phyloP scores from a whole-genome alignment of 1,139 yeast species.

The Blastobotrys apis region DNA sequence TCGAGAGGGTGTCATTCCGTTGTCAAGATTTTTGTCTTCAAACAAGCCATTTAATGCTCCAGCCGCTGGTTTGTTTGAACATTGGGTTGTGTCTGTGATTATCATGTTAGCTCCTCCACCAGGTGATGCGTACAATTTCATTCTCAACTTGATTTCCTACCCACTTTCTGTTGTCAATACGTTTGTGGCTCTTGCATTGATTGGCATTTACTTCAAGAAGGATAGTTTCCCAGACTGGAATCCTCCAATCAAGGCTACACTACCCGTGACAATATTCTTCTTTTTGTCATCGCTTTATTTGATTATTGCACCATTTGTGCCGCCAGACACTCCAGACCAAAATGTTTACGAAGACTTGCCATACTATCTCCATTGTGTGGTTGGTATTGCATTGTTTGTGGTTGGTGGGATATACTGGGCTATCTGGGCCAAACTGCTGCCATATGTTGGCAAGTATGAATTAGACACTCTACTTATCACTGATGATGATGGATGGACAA shows the following conservation, averaged over 20 bases:
- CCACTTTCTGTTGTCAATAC: slow-evolving; percentile 70
- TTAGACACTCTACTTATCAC: slow-evolving; percentile 56
- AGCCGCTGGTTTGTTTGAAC: slow-evolving; percentile 51
- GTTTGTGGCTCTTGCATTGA: slow-evolving; percentile 66
- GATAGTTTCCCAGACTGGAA: slow-evolving; percentile 56
- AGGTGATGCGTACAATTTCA: slow-evolving; percentile 75
- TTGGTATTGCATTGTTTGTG: slow-evolving; percentile 73
- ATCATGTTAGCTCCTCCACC: slow-evolving; percentile 65
- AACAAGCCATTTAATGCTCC: slow-evolving; percentile 54
- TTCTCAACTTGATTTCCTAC: slow-evolving; percentile 69
- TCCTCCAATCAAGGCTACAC: slow-evolving; percentile 68
- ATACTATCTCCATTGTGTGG: slow-evolving; percentile 78
- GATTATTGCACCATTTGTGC: slow-evolving; percentile 76
- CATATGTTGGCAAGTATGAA: slow-evolving; percentile 54
- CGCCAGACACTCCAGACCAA: slow-evolving; percentile 59
- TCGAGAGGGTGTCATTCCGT: slow-evolving; percentile 67
- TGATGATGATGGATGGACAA: slow-evolving; percentile 74
- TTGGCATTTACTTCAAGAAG: slow-evolving; percentile 55
- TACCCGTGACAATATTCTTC: slow-evolving; percentile 62
- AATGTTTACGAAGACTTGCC: slow-evolving; percentile 64
- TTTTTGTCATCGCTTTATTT: slow-evolving; percentile 64
- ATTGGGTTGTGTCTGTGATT: slow-evolving; percentile 49
- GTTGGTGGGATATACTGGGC: slow-evolving; percentile 71
- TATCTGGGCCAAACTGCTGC: slow-evolving; percentile 59
- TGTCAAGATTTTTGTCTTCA: slow-evolving; percentile 52